These are phyloP conservation scores for Gaultheria prostrata DNA, from an alignment of 148 eudicot species.

Conservation along the genomic window DNA sequence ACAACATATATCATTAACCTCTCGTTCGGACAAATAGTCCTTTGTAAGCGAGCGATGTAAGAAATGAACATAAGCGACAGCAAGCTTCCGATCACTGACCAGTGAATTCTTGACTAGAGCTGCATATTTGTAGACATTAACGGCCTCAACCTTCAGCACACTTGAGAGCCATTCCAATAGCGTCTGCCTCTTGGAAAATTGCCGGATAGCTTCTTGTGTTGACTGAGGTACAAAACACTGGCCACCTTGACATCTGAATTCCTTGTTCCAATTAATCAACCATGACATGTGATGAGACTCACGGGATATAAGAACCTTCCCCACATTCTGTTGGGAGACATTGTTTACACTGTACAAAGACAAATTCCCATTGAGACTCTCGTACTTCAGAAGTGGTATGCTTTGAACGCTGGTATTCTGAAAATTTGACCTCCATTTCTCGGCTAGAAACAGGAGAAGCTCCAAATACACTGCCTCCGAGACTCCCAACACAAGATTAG, in stretches of 20 bases:
- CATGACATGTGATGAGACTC: constrained; percentile 10
- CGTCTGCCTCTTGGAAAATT: constrained; percentile 11
- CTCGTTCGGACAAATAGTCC: constrained; percentile 7
- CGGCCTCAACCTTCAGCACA: constrained; percentile 13
- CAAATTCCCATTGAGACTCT: constrained; percentile 26
- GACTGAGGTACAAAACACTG: constrained; percentile 15
- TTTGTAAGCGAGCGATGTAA: constrained; percentile 17
- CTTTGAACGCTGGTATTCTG: constrained; percentile 25
- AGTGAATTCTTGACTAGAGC: neutral
- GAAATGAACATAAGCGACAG: constrained; percentile 22
- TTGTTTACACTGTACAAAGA: constrained; percentile 32
- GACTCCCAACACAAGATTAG: constrained; percentile 49
- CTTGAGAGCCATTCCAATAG: constrained; percentile 27
- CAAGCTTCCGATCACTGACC: constrained; percentile 11
- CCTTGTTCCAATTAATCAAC: constrained; percentile 33
- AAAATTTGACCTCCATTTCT: constrained; percentile 39
- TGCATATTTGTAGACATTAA: constrained; percentile 20
- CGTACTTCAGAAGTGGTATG: constrained; percentile 52
- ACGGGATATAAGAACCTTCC: constrained; percentile 10
- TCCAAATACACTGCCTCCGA: constrained; percentile 43
- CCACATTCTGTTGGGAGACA: neutral
- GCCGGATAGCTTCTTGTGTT: constrained; percentile 20
- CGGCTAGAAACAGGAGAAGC: constrained; percentile 46
- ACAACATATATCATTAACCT: constrained; percentile 21
- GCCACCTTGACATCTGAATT: constrained; percentile 15